These are phyloP conservation scores for Phalaenopsis hybrid DNA, from an alignment of 116 monocot species.

Conservation along the genomic window DNA sequence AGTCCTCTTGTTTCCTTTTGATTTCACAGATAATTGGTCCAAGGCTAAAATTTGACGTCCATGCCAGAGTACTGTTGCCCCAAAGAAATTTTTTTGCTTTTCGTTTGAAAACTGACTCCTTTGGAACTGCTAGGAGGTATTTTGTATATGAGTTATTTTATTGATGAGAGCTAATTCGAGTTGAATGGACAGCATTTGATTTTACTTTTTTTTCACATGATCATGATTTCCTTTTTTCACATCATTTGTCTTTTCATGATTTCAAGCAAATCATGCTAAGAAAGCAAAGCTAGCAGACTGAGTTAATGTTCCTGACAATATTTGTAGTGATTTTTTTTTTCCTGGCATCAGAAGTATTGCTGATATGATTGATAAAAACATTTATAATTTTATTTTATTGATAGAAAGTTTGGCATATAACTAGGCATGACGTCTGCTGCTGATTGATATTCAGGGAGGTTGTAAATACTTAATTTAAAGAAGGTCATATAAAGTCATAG, in stretches of 20 bases:
- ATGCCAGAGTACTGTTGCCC: background rate
- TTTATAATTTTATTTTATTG: background rate
- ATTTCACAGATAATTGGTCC: background rate
- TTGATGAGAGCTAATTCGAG: background rate
- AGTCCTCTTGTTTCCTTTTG: background rate
- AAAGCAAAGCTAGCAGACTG: too few relatives aligned
- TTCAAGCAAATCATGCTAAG: background rate
- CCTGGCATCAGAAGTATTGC: background rate
- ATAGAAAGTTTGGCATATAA: too few relatives aligned
- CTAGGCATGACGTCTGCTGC: too few relatives aligned
- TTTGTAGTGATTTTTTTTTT: background rate
- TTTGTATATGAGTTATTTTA: background rate
- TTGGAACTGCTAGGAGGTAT: background rate
- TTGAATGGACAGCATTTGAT: background rate
- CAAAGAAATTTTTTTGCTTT: background rate
- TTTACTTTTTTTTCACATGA: background rate
- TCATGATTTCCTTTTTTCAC: background rate
- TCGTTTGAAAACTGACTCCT: background rate
- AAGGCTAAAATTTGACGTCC: background rate
- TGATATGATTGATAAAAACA: background rate
- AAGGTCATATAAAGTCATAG: too few relatives aligned
- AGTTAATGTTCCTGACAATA: background rate
- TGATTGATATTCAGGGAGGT: too few relatives aligned
- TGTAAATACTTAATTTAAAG: too few relatives aligned
- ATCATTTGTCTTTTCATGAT: background rate